Base-by-base conservation (phyloP, 78 protist species). In the Dictyostelium brefeldianum region DNA sequence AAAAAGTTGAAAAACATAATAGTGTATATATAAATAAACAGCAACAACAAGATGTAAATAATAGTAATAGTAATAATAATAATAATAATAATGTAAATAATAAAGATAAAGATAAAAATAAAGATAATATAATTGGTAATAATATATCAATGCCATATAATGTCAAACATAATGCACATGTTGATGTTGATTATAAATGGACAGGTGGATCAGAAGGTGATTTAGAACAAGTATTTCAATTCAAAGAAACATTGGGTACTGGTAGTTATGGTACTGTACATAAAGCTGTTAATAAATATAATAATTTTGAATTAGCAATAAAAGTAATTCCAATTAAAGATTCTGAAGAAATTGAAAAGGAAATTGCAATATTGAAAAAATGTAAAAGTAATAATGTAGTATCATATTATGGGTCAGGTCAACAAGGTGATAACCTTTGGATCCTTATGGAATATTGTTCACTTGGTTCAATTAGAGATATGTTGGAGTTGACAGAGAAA, bases 381-480 rank as follows among this genome's bases (percentile, higher is more conserved):
- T 77, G 84, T n/a, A 90, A 90, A 65, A 43, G 43, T 41, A 22
- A 5, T 5, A 90, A 90, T 36, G 79, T 90, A 29, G 94, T 90
- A 1, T n/a, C 54, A 4, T 90, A 90, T 31, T 90, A 46, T 90
- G 94, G 94, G 3, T 75, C 70, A 27, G 15, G 87, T 53, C 67
- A 81, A 14, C 70, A 67, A 1, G 87, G 77, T 25, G 83, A 81
- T 17, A 65, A 90, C 51, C 65, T 90, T 20, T 90, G 94, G 94
- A 92, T 92, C 18, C 70, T 92, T n/a, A 92, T 92, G 96, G 96
- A 92, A 7, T 92, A 83, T 48, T 92, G 96, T 56, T 67, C 75
- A 5, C 46, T 84, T 3, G 91, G 91, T 10, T 92, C 96, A 14
- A 82, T 92, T 27, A 59, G 89, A 41, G 96, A 82, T 54, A 71